Percentiles rank a stretch among this genome's conserved stretches.
Conservation (phyloP, 805 yeast genomes). For the Isabelozyma gotoi region DNA sequence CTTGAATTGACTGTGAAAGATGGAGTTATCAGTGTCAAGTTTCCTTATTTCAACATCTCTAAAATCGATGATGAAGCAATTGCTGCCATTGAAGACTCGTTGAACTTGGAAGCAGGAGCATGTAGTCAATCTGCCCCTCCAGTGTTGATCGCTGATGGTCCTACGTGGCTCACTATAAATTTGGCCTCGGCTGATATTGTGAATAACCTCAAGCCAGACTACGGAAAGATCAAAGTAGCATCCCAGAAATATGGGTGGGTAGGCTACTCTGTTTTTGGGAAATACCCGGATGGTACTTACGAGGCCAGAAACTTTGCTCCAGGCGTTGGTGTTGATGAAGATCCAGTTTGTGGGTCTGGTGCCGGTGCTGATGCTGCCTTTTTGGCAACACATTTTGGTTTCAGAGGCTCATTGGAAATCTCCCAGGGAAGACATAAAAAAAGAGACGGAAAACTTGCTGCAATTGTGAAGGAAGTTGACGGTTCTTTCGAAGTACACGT, state of each 20-base stretch:
- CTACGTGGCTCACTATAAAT: constrained; percentile 43
- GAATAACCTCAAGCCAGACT: constrained; percentile 30
- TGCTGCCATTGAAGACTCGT: constrained; percentile 7
- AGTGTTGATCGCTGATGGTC: constrained; percentile 42
- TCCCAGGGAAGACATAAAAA: constrained; percentile 10
- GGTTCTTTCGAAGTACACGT: background rate
- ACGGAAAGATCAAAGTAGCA: constrained; percentile 14
- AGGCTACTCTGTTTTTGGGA: constrained; percentile 44
- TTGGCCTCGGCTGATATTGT: constrained; percentile 31
- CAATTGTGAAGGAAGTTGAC: background rate
- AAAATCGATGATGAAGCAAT: constrained; percentile 8
- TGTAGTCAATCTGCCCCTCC: constrained; percentile 15
- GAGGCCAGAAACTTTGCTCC: constrained; percentile 48
- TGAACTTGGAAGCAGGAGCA: constrained; percentile 6
- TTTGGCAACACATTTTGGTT: constrained; percentile 10
- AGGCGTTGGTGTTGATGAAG: constrained; percentile 37
- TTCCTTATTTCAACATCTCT: constrained; percentile 15
- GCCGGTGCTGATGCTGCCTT: constrained; percentile 28
- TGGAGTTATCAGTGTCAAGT: constrained; percentile 24
- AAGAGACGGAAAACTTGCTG: background rate
- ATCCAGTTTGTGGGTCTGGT: constrained; percentile 58
- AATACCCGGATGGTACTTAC: constrained; percentile 15
- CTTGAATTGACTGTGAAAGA: constrained; percentile 29
- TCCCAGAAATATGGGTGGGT: constrained; percentile 15
- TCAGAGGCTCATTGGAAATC: constrained; percentile 6